A percentile compares a stretch with the other conserved stretches of the same genome.
phyloP scores from a whole-genome alignment of 352 stramenopile species.

The Globisporangium acanthophoron region DNA sequence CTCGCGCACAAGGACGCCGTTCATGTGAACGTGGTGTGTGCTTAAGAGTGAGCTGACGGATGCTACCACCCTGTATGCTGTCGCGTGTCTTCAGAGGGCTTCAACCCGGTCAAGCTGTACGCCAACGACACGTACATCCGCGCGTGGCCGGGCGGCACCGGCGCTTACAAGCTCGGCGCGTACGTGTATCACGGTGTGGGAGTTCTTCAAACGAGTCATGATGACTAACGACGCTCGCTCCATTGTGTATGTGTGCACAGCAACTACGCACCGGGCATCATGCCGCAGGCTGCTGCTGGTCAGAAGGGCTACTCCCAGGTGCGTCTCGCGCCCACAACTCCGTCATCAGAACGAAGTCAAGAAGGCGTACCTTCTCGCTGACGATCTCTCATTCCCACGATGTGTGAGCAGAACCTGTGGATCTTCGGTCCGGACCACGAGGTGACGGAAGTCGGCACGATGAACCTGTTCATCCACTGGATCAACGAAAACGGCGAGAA shows the following conservation, averaged over 20 bases:
- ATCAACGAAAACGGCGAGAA: slow-evolving; percentile 89
- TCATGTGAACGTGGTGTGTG: background rate
- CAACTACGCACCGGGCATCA: slow-evolving; percentile 90
- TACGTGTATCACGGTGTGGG: slow-evolving; percentile 15
- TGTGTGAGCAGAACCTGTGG: slow-evolving; percentile 83
- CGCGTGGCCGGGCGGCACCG: slow-evolving; percentile 95
- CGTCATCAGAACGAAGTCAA: background rate
- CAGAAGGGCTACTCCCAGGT: slow-evolving; percentile 71
- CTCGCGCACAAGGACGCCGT: background rate
- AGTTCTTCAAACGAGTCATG: background rate
- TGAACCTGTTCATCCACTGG: slow-evolving; percentile 99
- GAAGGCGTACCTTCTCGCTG: background rate
- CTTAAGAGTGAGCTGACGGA: background rate
- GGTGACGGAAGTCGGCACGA: slow-evolving; percentile 90
- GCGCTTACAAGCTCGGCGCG: slow-evolving; percentile 91
- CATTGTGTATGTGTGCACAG: slow-evolving; percentile 7
- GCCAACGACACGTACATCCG: slow-evolving; percentile 92
- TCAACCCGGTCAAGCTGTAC: slow-evolving; percentile 88
- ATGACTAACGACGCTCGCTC: background rate
- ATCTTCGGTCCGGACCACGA: slow-evolving; percentile 93
- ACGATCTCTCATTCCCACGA: background rate
- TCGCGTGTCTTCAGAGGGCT: slow-evolving; percentile 45
- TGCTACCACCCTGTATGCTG: background rate
- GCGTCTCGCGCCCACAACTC: slow-evolving; percentile 8
- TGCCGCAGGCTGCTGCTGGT: slow-evolving; percentile 85